Evolutionary conservation across 495 filamentous ascomycete species (phyloP), one percentile per base, ranked within the genome.

Genomic region (Penicillium paxilli): DNA sequence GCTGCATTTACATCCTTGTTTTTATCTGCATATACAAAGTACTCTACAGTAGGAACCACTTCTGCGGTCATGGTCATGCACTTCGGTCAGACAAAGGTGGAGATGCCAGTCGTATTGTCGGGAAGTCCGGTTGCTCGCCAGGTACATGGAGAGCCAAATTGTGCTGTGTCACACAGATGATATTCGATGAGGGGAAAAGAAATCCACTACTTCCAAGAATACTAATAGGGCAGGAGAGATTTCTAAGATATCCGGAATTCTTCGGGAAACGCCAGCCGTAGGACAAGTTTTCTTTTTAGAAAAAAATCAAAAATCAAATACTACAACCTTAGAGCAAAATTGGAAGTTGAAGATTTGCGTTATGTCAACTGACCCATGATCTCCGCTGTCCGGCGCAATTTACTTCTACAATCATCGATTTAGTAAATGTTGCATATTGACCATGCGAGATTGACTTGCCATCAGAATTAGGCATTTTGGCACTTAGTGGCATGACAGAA

Each of bases 381-480:
- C 30, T 14, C 30, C 30, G 30, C 30, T 4, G 10, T 10, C n/a
- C 30, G n/a, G 30, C 30, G 30, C 11, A 14, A 32, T 10, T 12
- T n/a, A n/a, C n/a, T n/a, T n/a, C n/a, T n/a, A n/a, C n/a, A n/a
- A 21, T 9, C 17, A 23, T 23, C 40, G 40, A 14, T 42, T 23
- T 7, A 21, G 19, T 21, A 14, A n/a, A 8, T 9, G 19, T 42
- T 23, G 40, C 20, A n/a, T 9, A 23, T 2, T 5, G 8, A 42
- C 19, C 8, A 24, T 32, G 19, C 42, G 22, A 52, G 26, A 37
- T 44, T n/a, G 40, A 49, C 44, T 45, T 58, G 30, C 45, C 35
- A 58, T 58, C 54, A 32, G 35, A n/a, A 47, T 22, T 23, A 42
- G 19, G 40, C 17, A 12, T 42, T 42, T 42, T 21, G 40, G 40